Conservation (phyloP, 768 basidiomycete species). For the Termitomyces sp. region DNA sequence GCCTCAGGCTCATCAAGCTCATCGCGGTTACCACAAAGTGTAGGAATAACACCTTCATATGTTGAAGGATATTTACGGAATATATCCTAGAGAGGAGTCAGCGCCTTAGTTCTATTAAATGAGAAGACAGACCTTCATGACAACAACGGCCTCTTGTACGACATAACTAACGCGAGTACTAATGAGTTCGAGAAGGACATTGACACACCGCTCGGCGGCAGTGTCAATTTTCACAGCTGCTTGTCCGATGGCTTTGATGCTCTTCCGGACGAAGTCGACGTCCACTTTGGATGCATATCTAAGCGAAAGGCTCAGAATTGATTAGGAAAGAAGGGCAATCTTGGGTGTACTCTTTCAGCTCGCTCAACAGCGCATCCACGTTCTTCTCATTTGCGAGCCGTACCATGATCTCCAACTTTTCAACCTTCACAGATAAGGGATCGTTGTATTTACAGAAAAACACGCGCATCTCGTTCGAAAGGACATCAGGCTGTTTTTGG, state of each 20-base stretch:
- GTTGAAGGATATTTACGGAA: conserved; percentile 96
- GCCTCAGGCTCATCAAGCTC: conserved; percentile 98
- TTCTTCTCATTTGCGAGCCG: conserved; percentile 87
- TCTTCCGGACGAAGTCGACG: conserved; percentile 95
- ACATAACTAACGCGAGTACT: conserved; percentile 94
- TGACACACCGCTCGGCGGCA: conserved; percentile 92
- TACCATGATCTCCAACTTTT: conserved; percentile 99
- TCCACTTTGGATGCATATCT: conserved; percentile 98
- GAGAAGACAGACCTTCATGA: conserved; percentile 77
- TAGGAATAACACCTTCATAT: conserved; percentile 97
- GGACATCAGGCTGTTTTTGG: conserved; percentile 87
- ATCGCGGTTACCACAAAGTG: conserved; percentile 90
- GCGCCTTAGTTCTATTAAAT: not conserved
- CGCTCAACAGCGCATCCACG: conserved; percentile 91
- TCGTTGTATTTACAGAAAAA: conserved; percentile 99
- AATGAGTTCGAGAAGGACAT: conserved; percentile 90
- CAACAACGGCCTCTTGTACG: conserved; percentile 96
- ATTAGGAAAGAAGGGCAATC: not conserved
- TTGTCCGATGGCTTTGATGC: conserved; percentile 95
- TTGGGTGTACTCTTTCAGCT: conserved; percentile 85
- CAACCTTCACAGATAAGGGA: conserved; percentile 97
- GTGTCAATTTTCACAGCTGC: conserved; percentile 93
- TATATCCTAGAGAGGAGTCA: conserved; percentile 64
- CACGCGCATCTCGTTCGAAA: conserved; percentile 96
- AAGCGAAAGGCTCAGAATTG: conserved; percentile 1